Evolutionary conservation across 495 filamentous ascomycete genomes (phyloP).

Genomic region (Trichocladium uniseriatum): DNA sequence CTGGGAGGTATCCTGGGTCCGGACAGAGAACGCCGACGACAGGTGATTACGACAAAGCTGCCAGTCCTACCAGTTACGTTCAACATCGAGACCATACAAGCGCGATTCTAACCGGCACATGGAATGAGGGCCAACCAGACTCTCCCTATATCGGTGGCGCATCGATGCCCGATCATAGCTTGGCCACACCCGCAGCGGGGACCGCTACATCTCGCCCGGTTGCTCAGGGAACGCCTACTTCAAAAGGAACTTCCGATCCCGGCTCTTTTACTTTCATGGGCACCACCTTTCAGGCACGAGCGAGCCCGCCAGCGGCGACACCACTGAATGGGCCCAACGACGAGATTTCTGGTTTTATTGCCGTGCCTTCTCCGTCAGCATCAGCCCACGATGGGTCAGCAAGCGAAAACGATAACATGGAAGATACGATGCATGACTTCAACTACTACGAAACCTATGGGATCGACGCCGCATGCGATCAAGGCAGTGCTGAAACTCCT

Average conservation of each 20-base stretch:
- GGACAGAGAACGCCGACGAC: constrained; percentile 7
- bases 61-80: constrained; percentile 1
- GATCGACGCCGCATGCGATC: neutral
- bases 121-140: constrained; percentile 52
- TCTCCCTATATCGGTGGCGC: constrained; percentile 29
- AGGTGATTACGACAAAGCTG: constrained; percentile 18
- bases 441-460: neutral
- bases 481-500: neutral
- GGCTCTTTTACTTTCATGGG: constrained; percentile 6
- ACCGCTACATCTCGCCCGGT: constrained; percentile 7
- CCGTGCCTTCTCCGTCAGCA: neutral
- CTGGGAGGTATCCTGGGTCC: constrained; percentile 4
- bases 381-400: constrained; percentile 19
- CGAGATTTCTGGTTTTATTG: constrained; percentile 3
- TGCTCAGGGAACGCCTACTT: neutral
- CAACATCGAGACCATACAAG: constrained; percentile 38
- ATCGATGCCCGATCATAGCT: constrained; percentile 9
- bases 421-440: constrained; percentile 2
- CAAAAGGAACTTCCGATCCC: constrained; percentile 3
- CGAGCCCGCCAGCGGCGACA: constrained; percentile 3
- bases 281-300: constrained; percentile 14
- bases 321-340: constrained; percentile 12
- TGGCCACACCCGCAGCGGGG: neutral
- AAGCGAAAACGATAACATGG: constrained; percentile 6
- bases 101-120: constrained; percentile 46